Conservation (phyloP, 306 rosid genomes). For the Trifolium repens region DNA sequence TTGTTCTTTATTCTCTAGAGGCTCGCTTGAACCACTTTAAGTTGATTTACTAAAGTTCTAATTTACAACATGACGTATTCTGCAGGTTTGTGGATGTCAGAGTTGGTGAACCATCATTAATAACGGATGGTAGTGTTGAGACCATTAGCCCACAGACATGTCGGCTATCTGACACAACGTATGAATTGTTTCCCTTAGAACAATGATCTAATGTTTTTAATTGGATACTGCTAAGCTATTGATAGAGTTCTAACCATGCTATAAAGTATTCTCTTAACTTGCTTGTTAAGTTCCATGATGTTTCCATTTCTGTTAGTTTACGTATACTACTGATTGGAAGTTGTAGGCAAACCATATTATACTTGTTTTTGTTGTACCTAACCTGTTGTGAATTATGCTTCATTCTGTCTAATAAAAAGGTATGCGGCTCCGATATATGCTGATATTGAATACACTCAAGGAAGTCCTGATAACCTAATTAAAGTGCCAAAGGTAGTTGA, state of each 20-base stretch:
- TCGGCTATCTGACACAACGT: slow-evolving; percentile 85
- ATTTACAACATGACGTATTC: slow-evolving; percentile 2
- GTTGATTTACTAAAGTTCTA: slow-evolving; percentile 38
- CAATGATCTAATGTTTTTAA: slow-evolving; percentile 16
- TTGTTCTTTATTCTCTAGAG: slow-evolving; percentile 25
- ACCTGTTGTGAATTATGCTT: slow-evolving; percentile 17
- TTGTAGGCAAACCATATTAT: slow-evolving; percentile 2
- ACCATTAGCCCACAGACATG: slow-evolving; percentile 69
- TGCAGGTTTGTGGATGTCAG: slow-evolving; percentile 73
- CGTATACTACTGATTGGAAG: slow-evolving; percentile 17
- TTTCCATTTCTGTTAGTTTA: slow-evolving; percentile 30
- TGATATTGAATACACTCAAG: slow-evolving; percentile 67
- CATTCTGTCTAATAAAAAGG: slow-evolving; percentile 48
- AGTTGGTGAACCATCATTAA: slow-evolving; percentile 67
- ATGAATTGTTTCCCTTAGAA: slow-evolving; percentile 38
- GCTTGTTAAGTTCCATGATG: slow-evolving; percentile 10
- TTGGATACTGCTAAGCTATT: slow-evolving; percentile 22
- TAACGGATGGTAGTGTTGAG: slow-evolving; percentile 53
- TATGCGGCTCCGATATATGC: slow-evolving; percentile 80
- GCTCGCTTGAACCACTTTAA: slow-evolving; percentile 5
- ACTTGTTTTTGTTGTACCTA: slow-evolving; percentile 21
- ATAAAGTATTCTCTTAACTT: slow-evolving; percentile 22
- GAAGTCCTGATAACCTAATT: slow-evolving; percentile 52
- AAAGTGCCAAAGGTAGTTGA: slow-evolving; percentile 53
- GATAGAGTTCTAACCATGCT: slow-evolving; percentile 4